Evolutionary conservation across 139 green algal genomes (phyloP).

Genomic region (Bryopsis sp.): DNA sequence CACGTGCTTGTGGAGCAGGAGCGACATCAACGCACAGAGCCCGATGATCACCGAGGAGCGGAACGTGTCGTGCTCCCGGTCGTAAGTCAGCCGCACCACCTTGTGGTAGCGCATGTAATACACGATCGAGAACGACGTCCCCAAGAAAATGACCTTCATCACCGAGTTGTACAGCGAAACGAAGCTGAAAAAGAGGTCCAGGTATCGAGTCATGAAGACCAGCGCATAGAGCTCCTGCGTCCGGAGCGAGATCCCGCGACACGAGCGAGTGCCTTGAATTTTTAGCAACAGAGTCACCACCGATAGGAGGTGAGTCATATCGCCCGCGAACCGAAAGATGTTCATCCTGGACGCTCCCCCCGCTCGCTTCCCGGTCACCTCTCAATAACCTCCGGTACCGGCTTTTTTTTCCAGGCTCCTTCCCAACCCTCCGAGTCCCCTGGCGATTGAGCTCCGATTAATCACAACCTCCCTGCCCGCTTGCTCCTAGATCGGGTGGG

Average conservation of each 20-base stretch:
- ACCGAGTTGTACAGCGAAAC: conserved; percentile 95
- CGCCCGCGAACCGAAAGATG: conserved; percentile 82
- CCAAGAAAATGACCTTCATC: conserved; percentile 97
- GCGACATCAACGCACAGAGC: conserved; percentile 63
- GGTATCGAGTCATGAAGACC: conserved; percentile 92
- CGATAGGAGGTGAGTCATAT: conserved; percentile 91
- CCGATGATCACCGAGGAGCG: conserved; percentile 69
- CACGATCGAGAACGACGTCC: conserved; percentile 69
- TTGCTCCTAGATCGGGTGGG: too few species aligned
- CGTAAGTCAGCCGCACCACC: conserved; percentile 85
- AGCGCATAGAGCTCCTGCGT: conserved; percentile 96
- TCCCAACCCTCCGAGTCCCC: too few species aligned
- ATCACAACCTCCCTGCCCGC: too few species aligned
- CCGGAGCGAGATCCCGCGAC: conserved; percentile 90
- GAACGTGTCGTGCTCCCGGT: conserved; percentile 96
- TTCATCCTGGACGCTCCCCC: too few species aligned
- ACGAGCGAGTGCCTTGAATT: conserved; percentile 86
- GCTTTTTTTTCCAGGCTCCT: too few species aligned
- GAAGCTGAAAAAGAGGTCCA: conserved; percentile 92
- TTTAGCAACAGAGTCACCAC: conserved; percentile 94
- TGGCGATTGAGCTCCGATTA: too few species aligned
- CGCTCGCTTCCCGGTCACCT: too few species aligned
- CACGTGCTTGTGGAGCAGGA: conserved; percentile 41
- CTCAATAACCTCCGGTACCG: too few species aligned
- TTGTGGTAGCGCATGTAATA: conserved; percentile 87